These are phyloP conservation scores for Actinidia arguta DNA, from an alignment of 179 eudicot genomes.

Conservation along the genomic window DNA sequence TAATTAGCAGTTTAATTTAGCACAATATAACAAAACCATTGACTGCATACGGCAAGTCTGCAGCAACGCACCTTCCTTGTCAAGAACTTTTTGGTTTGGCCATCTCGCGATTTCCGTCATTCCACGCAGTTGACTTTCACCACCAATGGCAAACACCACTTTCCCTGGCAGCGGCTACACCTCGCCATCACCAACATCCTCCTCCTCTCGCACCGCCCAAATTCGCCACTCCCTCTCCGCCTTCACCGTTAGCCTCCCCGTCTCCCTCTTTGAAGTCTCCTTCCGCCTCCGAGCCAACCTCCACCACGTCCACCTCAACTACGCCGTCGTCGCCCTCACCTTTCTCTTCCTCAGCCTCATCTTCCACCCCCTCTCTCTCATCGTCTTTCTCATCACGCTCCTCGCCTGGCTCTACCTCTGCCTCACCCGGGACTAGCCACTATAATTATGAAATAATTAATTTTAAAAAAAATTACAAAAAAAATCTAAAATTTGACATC, in stretches of 20 bases:
- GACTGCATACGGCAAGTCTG: too few species aligned
- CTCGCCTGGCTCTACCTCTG: constrained; percentile 44
- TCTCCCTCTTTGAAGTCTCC: constrained; percentile 41
- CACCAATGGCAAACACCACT: constrained; percentile 5
- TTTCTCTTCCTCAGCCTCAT: constrained; percentile 38
- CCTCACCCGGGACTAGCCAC: constrained; percentile 39
- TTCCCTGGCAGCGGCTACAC: neutral
- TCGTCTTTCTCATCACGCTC: constrained; percentile 36
- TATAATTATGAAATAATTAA: too few species aligned
- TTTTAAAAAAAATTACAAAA: too few species aligned
- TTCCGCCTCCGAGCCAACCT: constrained; percentile 32
- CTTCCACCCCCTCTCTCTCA: constrained; percentile 46
- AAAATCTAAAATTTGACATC: too few species aligned
- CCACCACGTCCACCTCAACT: constrained; percentile 39
- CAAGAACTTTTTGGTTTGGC: too few species aligned
- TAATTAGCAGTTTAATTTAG: too few species aligned
- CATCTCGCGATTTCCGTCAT: neutral
- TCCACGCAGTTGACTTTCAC: neutral
- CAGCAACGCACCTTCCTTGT: too few species aligned
- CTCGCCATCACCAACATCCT: neutral
- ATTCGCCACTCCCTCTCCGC: constrained; percentile 9
- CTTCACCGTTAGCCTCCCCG: constrained; percentile 35
- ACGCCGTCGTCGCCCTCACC: constrained; percentile 28
- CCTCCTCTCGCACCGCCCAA: constrained; percentile 2
- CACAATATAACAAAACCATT: too few species aligned